These are phyloP conservation scores for Dissophora ornata DNA, from an alignment of 192 early-diverging fungal species.

Conservation along the genomic window DNA sequence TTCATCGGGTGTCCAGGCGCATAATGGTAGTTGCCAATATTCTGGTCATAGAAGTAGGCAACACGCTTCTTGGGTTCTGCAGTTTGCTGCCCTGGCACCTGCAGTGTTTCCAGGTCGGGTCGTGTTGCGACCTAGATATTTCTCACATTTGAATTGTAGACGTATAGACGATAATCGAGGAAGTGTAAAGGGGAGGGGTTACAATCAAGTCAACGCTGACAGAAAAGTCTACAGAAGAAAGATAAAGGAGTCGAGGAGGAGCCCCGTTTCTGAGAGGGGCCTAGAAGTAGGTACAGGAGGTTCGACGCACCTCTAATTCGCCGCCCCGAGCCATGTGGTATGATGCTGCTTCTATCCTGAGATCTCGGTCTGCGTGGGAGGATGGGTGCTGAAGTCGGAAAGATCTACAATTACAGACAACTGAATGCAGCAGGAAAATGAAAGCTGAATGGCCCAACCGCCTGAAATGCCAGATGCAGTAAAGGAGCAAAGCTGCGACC, in stretches of 20 bases:
- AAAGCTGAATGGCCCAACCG: too few species aligned
- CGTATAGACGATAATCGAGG: too few species aligned
- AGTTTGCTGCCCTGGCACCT: slow-evolving; percentile 46
- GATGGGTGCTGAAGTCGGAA: neutral
- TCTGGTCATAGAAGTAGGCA: slow-evolving; percentile 72
- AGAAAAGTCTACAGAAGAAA: too few species aligned
- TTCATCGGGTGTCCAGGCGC: slow-evolving; percentile 96
- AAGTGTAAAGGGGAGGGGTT: too few species aligned
- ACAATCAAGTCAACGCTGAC: neutral
- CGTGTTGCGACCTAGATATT: neutral
- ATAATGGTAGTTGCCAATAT: slow-evolving; percentile 79
- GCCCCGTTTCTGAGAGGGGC: too few species aligned
- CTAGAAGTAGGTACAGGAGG: too few species aligned
- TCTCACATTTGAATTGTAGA: too few species aligned
- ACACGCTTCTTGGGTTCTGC: slow-evolving; percentile 66
- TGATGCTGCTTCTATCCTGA: neutral
- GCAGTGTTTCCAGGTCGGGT: slow-evolving; percentile 11
- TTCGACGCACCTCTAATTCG: slow-evolving; percentile 17
- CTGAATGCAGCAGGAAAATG: too few species aligned
- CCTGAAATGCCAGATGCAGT: too few species aligned
- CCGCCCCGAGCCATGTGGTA: slow-evolving; percentile 10
- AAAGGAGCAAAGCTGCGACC: too few species aligned
- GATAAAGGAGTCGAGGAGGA: too few species aligned
- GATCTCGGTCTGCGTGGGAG: neutral
- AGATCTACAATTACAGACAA: too few species aligned